These are phyloP conservation scores for Amylostereum areolatum DNA, from an alignment of 1,284 basidiomycete species.

Conservation along the genomic window DNA sequence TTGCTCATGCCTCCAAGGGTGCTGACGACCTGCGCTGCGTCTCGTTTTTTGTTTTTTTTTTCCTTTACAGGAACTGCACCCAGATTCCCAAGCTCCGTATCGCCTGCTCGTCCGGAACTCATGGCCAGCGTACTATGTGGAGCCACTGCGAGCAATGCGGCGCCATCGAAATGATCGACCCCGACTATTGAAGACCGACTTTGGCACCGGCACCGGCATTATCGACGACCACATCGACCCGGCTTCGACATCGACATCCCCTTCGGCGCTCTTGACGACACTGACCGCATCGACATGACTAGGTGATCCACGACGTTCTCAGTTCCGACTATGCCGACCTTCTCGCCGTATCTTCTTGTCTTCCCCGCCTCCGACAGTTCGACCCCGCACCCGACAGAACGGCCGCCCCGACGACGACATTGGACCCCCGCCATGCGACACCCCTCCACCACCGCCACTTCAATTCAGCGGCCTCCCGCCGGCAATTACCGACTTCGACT, in stretches of 20 bases:
- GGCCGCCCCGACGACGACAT: not conserved
- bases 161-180: constrained; percentile 80
- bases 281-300: not conserved
- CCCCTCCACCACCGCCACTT: not conserved
- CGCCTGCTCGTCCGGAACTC: constrained; percentile 28
- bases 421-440: not conserved
- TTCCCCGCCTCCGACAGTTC: constrained; percentile 1
- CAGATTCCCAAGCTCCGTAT: constrained; percentile 61
- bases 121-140: constrained; percentile 63
- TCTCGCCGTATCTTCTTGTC: not conserved
- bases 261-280: not conserved
- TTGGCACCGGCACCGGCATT: constrained; percentile 9
- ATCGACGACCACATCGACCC: not conserved
- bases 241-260: constrained; percentile 2
- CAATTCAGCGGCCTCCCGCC: not conserved
- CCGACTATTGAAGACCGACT: constrained; percentile 37
- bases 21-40: constrained; percentile 13
- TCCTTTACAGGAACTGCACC: constrained; percentile 40
- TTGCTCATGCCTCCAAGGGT: constrained; percentile 5
- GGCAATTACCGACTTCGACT: no score
- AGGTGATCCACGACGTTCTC: not conserved
- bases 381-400: not conserved
- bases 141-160: constrained; percentile 82
- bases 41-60: constrained; percentile 4
- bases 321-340: not conserved